Evolutionary conservation across 768 basidiomycete species (phyloP), one percentile per base, ranked within the genome.

Genomic region (Hygrocybe punicea): DNA sequence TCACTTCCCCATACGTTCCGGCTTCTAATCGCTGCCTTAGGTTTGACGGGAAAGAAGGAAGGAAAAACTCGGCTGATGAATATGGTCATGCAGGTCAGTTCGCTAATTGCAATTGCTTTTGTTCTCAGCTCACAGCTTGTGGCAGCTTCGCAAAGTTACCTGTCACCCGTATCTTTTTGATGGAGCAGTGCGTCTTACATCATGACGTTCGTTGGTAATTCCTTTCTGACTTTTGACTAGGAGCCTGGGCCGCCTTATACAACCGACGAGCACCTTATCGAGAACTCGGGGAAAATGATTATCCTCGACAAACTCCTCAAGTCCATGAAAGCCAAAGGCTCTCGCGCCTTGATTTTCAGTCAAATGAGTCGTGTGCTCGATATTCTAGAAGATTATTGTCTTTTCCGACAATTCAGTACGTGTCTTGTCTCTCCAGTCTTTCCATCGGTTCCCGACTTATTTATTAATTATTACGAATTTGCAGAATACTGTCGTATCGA

Each of bases 301-400:
- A 95, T 99, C 58, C 83, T 99, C 25, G 95, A 99, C 77, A 98
- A 93, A 71, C 79, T 99, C 0, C 83, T 98, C 17, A 77, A 78
- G 56, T 84, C 81, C 34, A 89, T 98, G 91, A 93, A 91, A 66
- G 85, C 74, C 21, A 94, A 94, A 69, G 95, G 93, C n/a, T 96
- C 93, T 2, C 84, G 96, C 7, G 91, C 94, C 3, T 39, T 57
- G 3, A 54, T 54, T n/a, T 54, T 54, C 29, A 96, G 93, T 64
- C 97, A 98, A 72, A 98, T 99, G 97, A 95, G 92, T 73, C 87
- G 97, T n/a, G 91, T 98, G 57, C 80, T 98, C 49, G 97, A 99
- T 71, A 98, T 99, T 57, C 71, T 99, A 45, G 96, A 98, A 69
- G 96, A 98, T 67, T 98, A 95, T 71, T 98, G 94, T 71, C 76